Conservation (phyloP, 2,329 filamentous ascomycete species). For the Thermochaetoides dissita region DNA sequence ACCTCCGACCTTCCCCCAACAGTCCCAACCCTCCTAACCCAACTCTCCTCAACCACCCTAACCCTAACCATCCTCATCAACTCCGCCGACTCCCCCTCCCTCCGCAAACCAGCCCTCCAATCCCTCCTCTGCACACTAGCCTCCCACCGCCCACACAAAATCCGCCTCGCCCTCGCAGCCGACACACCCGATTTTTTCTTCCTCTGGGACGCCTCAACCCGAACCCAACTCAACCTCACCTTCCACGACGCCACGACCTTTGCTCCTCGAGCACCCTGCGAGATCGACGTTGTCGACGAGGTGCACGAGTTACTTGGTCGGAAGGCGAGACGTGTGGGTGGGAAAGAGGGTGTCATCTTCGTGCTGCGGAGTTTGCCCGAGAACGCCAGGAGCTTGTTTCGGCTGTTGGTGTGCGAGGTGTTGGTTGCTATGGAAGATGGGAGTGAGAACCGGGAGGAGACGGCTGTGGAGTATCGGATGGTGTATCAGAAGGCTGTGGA, state of each 20-base stretch:
- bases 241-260: constrained; percentile 96
- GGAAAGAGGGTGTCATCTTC: constrained; percentile 81
- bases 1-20: constrained; percentile 51
- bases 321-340: constrained; percentile 64
- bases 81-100: constrained; percentile 66
- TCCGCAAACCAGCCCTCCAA: constrained; percentile 60
- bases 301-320: constrained; percentile 78
- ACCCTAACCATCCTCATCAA: constrained; percentile 56
- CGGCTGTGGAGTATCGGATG: constrained; percentile 76
- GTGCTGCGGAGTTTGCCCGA: constrained; percentile 82
- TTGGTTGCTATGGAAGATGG: constrained; percentile 52
- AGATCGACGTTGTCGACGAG: constrained; percentile 76
- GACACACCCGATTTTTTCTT: constrained; percentile 80
- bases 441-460: constrained; percentile 36
- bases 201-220: constrained; percentile 79
- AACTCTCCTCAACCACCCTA: constrained; percentile 36
- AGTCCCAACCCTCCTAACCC: constrained; percentile 49
- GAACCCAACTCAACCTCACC: constrained; percentile 68
- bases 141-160: constrained; percentile 31
- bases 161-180: constrained; percentile 65
- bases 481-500: constrained; percentile 92
- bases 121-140: constrained; percentile 63
- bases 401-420: constrained; percentile 72
- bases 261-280: constrained; percentile 47
- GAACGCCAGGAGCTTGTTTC: constrained; percentile 79